Evolutionary conservation across 805 yeast species (phyloP).

Genomic region (Debaryomyces maramus): DNA sequence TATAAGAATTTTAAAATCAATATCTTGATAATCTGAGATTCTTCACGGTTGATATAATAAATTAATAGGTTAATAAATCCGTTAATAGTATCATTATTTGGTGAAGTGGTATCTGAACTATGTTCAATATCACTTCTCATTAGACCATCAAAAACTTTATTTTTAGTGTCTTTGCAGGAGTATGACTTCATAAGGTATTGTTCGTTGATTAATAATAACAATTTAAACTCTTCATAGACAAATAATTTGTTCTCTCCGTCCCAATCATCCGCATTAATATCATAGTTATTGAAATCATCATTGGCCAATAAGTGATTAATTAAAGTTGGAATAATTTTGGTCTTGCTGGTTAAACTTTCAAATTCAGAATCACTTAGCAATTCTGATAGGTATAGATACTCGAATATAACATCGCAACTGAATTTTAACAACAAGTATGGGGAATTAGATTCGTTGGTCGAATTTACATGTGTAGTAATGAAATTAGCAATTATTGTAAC

Average conservation of each 20-base stretch:
- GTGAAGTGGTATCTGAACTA: conserved; percentile 8
- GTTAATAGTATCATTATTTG: conserved; percentile 40
- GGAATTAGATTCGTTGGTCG: conserved; percentile 17
- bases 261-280: conserved; percentile 33
- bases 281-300: conserved; percentile 36
- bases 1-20: conserved; percentile 78
- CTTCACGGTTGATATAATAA: conserved; percentile 70
- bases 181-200: conserved; percentile 73
- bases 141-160: conserved; percentile 55
- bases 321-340: conserved; percentile 29
- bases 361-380: conserved; percentile 37
- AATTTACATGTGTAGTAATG: conserved; percentile 25
- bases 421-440: conserved; percentile 37
- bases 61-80: conserved; percentile 64
- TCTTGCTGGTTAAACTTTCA: conserved; percentile 22
- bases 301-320: conserved; percentile 31
- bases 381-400: conserved; percentile 37
- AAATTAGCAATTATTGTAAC: conserved; percentile 30
- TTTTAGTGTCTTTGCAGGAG: conserved; percentile 34
- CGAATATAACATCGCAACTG: conserved; percentile 41
- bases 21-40: conserved; percentile 68
- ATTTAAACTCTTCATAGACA: conserved; percentile 63
- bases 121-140: conserved; percentile 40
- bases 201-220: conserved; percentile 77
- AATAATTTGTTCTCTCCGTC: conserved; percentile 57